These are phyloP conservation scores for Chalaropsis ovoidea DNA, from an alignment of 2,329 filamentous ascomycete genomes.

Conservation along the genomic window DNA sequence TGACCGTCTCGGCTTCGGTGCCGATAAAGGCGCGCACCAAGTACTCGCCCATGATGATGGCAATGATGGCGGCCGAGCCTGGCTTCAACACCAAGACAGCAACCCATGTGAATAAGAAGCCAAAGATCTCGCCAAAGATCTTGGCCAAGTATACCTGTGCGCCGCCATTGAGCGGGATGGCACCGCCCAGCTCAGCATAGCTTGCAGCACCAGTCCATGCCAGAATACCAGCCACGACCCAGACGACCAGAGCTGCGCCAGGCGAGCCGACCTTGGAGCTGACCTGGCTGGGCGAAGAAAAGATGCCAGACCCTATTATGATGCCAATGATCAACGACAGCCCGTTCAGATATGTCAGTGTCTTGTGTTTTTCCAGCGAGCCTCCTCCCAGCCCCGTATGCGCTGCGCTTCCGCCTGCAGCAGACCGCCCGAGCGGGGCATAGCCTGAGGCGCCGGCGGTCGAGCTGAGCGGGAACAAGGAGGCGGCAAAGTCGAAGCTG, in stretches of 20 bases:
- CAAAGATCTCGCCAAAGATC: slow-evolving; percentile 86
- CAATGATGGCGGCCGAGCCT: slow-evolving; percentile 83
- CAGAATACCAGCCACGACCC: slow-evolving; percentile 79
- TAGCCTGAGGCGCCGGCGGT: slow-evolving; percentile 63
- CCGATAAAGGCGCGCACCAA: slow-evolving; percentile 79
- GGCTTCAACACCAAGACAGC: slow-evolving; percentile 91
- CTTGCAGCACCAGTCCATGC: slow-evolving; percentile 94
- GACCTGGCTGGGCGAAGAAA: slow-evolving; percentile 87
- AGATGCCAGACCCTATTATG: slow-evolving; percentile 94
- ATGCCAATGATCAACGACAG: slow-evolving; percentile 82
- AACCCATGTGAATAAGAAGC: slow-evolving; percentile 94
- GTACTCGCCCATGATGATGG: slow-evolving; percentile 98
- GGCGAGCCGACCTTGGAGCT: slow-evolving; percentile 85
- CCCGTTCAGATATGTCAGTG: slow-evolving; percentile 86
- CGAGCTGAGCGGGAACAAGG: slow-evolving; percentile 83
- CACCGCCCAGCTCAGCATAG: slow-evolving; percentile 89
- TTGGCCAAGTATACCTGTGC: slow-evolving; percentile 90
- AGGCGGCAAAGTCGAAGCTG: slow-evolving; percentile 89
- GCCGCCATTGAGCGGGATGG: slow-evolving; percentile 90
- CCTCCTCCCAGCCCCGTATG: slow-evolving; percentile 51
- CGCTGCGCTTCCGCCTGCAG: slow-evolving; percentile 39
- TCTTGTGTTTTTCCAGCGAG: slow-evolving; percentile 92
- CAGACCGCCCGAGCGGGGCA: slow-evolving; percentile 71
- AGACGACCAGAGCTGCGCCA: slow-evolving; percentile 81
- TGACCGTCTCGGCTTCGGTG: slow-evolving; percentile 71